Conservation (phyloP, 140 eudicot species). For the Bidens hawaiensis region DNA sequence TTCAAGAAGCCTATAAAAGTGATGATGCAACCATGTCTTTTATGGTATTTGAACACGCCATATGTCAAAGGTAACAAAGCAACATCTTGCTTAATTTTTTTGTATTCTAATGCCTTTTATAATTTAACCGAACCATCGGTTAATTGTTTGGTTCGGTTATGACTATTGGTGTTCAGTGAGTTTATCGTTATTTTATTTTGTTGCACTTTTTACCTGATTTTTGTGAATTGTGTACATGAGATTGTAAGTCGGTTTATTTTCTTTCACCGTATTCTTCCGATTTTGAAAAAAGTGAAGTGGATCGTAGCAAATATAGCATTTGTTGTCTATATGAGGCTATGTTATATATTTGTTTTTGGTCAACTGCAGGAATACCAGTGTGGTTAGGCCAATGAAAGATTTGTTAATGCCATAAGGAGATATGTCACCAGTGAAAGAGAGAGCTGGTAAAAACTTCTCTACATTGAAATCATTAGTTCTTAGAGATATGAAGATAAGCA, state of each 20-base stretch:
- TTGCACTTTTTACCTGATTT: too few species aligned
- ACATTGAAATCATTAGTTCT: slow-evolving; percentile 83
- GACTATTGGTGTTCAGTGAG: slow-evolving; percentile 91
- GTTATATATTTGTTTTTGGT: neutral
- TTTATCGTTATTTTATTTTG: slow-evolving; percentile 2
- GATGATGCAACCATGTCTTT: slow-evolving; percentile 54
- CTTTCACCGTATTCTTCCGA: neutral
- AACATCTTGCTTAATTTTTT: too few species aligned
- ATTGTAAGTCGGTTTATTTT: too few species aligned
- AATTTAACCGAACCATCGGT: too few species aligned
- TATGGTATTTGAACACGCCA: slow-evolving; percentile 52
- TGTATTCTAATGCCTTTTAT: too few species aligned
- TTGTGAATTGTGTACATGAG: too few species aligned
- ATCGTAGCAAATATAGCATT: neutral
- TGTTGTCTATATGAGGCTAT: neutral
- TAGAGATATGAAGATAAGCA: slow-evolving; percentile 79
- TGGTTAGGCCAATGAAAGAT: slow-evolving; percentile 62
- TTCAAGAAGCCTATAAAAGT: slow-evolving; percentile 48
- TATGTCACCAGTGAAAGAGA: slow-evolving; percentile 89
- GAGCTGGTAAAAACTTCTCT: slow-evolving; percentile 71
- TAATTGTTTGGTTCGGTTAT: too few species aligned
- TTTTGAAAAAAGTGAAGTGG: neutral
- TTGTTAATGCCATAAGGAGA: slow-evolving; percentile 62
- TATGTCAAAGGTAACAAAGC: slow-evolving; percentile 41
- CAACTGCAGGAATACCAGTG: slow-evolving; percentile 54